A percentile compares a stretch with the other conserved stretches of the same genome.
Conservation (phyloP, 2,329 filamentous ascomycete genomes). For the Lasiodiplodia citricola region DNA sequence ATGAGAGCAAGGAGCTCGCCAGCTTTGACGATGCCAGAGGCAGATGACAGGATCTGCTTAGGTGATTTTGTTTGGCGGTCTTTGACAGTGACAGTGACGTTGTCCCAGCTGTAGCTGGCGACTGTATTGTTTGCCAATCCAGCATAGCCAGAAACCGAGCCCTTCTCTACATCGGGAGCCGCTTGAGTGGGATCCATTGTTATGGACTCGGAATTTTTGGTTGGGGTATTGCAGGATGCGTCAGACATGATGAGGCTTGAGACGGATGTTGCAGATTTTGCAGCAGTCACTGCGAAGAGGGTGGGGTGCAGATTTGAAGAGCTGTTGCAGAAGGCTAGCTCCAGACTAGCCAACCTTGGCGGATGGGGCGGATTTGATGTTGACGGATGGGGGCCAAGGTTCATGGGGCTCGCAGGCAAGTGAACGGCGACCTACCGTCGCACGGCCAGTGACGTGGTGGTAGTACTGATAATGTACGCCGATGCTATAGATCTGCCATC, state of each 20-base stretch:
- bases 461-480: background rate
- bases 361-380: background rate
- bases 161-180: constrained; percentile 52
- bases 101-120: constrained; percentile 68
- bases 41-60: constrained; percentile 66
- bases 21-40: constrained; percentile 68
- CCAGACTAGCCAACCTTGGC: background rate
- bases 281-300: background rate
- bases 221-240: background rate
- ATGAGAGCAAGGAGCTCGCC: constrained; percentile 80
- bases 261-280: background rate
- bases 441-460: background rate
- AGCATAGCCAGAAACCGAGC: constrained; percentile 46
- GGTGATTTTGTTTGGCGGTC: constrained; percentile 69
- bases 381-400: background rate
- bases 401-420: background rate
- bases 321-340: background rate
- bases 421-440: background rate
- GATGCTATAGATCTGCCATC: background rate
- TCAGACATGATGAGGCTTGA: background rate
- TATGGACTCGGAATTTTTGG: background rate
- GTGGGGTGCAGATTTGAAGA: background rate
- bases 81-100: constrained; percentile 73
- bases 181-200: background rate
- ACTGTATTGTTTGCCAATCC: constrained; percentile 69